Percentiles rank a stretch among this genome's conserved stretches.
Evolutionary conservation across 495 filamentous ascomycete species (phyloP).

Genomic region (Penicillium cataractarum): DNA sequence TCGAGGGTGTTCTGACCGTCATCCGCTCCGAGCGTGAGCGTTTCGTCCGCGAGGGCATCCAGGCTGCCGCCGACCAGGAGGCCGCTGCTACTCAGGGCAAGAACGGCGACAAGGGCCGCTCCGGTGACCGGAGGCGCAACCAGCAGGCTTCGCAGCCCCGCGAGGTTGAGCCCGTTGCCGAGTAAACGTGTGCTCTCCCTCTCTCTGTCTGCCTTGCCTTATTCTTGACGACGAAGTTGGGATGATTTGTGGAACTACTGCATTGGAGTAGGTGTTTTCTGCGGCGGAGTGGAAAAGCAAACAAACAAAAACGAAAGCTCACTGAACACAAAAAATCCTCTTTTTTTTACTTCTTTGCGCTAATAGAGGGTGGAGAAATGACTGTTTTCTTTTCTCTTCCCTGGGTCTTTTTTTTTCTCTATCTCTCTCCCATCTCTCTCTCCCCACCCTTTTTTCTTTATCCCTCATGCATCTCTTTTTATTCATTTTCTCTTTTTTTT

Average conservation of each 20-base stretch:
- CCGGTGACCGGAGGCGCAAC: constrained; percentile 41
- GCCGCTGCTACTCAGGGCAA: constrained; percentile 33
- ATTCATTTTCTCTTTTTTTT: constrained; percentile 16
- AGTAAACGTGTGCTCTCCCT: constrained; percentile 18
- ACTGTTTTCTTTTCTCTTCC: constrained; percentile 26
- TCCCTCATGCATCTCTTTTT: constrained; percentile 27
- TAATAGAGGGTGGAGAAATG: constrained; percentile 30
- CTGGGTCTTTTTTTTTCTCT: background rate
- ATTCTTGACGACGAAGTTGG: constrained; percentile 8
- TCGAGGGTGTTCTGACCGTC: constrained; percentile 73
- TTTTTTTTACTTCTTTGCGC: constrained; percentile 29
- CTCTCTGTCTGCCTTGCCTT: background rate
- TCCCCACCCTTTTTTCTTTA: background rate
- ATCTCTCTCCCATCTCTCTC: background rate
- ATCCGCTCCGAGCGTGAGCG: constrained; percentile 78
- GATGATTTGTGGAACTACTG: constrained; percentile 22
- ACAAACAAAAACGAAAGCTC: constrained; percentile 16
- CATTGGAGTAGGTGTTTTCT: constrained; percentile 33
- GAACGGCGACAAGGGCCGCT: constrained; percentile 35
- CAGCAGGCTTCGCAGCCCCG: constrained; percentile 33
- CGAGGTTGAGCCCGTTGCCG: constrained; percentile 38
- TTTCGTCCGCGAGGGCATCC: constrained; percentile 50
- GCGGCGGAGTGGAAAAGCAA: constrained; percentile 21
- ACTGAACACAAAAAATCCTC: constrained; percentile 28
- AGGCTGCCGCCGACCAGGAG: constrained; percentile 39